phyloP scores from a whole-genome alignment of 2,329 filamentous ascomycete species.

The Stemphylium beticola region DNA sequence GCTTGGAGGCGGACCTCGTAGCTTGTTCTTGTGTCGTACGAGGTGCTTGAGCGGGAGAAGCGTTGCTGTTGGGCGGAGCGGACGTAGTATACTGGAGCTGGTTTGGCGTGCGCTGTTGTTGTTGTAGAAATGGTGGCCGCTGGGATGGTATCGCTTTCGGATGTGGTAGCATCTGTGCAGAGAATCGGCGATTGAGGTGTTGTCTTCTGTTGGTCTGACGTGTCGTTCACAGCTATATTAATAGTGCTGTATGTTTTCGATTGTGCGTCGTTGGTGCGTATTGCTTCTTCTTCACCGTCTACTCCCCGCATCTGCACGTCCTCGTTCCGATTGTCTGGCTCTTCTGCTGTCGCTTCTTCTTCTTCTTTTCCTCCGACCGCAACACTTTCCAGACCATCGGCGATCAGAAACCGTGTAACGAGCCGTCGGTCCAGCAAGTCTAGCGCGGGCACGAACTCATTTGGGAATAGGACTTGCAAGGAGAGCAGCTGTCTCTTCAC shows the following conservation, averaged over 20 bases:
- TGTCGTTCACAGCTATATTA: not conserved
- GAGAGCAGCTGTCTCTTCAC: slow-evolving; percentile 67
- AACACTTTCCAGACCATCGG: not conserved
- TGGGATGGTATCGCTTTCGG: not conserved
- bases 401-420: slow-evolving; percentile 61
- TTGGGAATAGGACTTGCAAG: slow-evolving; percentile 84
- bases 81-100: slow-evolving; percentile 61
- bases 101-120: slow-evolving; percentile 26
- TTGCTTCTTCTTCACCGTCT: not conserved
- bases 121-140: slow-evolving; percentile 6
- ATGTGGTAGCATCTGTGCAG: not conserved
- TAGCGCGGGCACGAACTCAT: slow-evolving; percentile 79
- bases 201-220: not conserved
- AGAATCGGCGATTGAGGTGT: not conserved
- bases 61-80: slow-evolving; percentile 60
- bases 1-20: slow-evolving; percentile 76
- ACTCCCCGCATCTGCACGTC: not conserved
- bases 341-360: no score
- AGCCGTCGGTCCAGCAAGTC: slow-evolving; percentile 83
- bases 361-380: not conserved
- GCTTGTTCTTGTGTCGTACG: slow-evolving; percentile 32
- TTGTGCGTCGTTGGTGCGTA: not conserved
- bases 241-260: not conserved
- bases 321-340: not conserved
- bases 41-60: slow-evolving; percentile 45